Evolutionary conservation across 2,329 filamentous ascomycete species (phyloP), one percentile per base, ranked within the genome.

Genomic region (Neodidymelliopsis sp.): DNA sequence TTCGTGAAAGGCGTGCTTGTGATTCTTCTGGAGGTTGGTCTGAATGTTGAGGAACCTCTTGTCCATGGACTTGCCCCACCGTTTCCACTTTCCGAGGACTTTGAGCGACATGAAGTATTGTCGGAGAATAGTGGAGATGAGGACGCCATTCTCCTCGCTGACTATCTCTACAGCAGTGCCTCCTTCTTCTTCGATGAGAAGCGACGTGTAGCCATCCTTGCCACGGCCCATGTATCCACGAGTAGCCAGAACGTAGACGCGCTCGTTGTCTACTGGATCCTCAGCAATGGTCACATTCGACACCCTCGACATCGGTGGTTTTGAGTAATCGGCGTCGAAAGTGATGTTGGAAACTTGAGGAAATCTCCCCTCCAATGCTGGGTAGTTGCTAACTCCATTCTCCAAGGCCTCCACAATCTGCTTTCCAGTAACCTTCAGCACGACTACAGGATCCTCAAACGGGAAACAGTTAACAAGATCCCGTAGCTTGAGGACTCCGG

Each of bases 81-180:
- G 80, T 51, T 83, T 85, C 91, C 91, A 96, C 62, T 84, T 84
- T 13, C 90, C 89, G 19, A 96, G 75, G 1, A 92, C 87, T 46
- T 90, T 89, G 31, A 96, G 79, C 6, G 86, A 89, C 81, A 96
- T 88, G 73, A 96, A 96, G 73, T 96, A 96, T 69, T 96, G 91
- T 10, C 91, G 84, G 15, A 97, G 79, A 70, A 97, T 86, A 66
- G 89, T 90, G 37, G 88, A 91, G 62, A 96, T 90, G 46, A 96
- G 79, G 12, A 95, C 86, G 3, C 91, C 92, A 59, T 89, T 92
- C 68, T 97, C 91, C 65, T 96, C 91, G 22, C 85, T 86, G 4
- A 96, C 86, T 12, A 96, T 75, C 66, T 92, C 89, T 59, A 91
- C 85, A 1, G 87, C 88, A 3, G 81, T 75, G 12, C 91, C 91